Conservation (phyloP, 2,329 filamentous ascomycete species). For the Chaetomium strumarium region DNA sequence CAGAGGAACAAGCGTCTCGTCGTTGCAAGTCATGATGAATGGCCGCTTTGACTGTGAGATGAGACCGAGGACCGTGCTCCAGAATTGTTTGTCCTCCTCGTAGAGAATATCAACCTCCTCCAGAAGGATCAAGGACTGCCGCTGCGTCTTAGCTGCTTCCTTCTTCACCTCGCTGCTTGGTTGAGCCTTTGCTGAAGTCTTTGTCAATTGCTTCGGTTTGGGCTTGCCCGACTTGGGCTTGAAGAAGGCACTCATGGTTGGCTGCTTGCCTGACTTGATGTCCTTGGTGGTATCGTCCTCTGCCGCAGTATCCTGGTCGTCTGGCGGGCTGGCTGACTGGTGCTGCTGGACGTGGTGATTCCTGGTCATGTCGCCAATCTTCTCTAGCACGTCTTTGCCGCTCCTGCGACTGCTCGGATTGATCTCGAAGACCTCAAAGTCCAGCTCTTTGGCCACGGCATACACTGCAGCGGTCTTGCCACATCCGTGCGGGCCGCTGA, state of each 20-base stretch:
- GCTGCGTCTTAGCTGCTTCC: constrained; percentile 53
- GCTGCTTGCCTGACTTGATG: constrained; percentile 64
- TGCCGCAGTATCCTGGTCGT: constrained; percentile 29
- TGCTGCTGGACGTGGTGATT: constrained; percentile 75
- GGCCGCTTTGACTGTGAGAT: constrained; percentile 83
- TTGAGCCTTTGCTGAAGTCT: constrained; percentile 24
- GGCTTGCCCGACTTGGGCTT: constrained; percentile 41
- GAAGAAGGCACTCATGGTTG: constrained; percentile 78
- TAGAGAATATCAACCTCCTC: constrained; percentile 94
- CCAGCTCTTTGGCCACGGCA: constrained; percentile 85
- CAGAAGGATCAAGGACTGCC: constrained; percentile 88
- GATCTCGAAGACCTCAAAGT: constrained; percentile 92
- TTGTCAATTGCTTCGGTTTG: constrained; percentile 26
- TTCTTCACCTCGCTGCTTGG: constrained; percentile 27
- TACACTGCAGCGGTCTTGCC: constrained; percentile 93
- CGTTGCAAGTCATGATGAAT: constrained; percentile 91
- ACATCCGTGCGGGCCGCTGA: constrained; percentile 84
- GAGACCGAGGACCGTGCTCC: constrained; percentile 72
- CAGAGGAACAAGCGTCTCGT: constrained; percentile 75
- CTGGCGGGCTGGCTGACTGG: constrained; percentile 30
- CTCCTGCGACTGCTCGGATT: constrained; percentile 77
- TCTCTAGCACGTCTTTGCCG: constrained; percentile 85
- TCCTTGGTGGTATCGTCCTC: constrained; percentile 50
- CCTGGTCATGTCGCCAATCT: constrained; percentile 91
- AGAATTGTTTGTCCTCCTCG: constrained; percentile 94